A percentile compares a stretch with the other conserved stretches of the same genome.
Evolutionary conservation across 2,329 filamentous ascomycete species (phyloP).

Genomic region (Aspergillus sp.): DNA sequence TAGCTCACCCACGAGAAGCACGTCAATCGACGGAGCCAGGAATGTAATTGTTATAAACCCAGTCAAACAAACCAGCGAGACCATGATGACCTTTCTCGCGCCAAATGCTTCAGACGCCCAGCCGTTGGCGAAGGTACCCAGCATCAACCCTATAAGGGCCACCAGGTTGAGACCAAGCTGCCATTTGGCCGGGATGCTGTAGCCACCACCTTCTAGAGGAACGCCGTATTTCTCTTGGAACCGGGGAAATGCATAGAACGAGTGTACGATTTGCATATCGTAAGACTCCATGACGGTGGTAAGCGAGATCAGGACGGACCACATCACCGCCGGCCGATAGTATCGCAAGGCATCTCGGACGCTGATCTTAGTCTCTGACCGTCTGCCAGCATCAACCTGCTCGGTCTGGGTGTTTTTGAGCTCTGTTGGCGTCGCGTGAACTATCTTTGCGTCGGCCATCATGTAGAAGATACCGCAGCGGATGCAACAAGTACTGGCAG

Average conservation of each 20-base stretch:
- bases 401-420: not conserved
- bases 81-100: conserved; percentile 30
- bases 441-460: not conserved
- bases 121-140: conserved; percentile 30
- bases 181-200: conserved; percentile 31
- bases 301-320: conserved; percentile 36
- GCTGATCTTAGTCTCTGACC: conserved; percentile 33
- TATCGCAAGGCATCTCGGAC: conserved; percentile 28
- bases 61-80: conserved; percentile 40
- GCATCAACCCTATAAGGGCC: conserved; percentile 21
- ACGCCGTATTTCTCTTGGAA: conserved; percentile 33
- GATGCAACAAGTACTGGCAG: too few species aligned
- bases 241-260: conserved; percentile 31
- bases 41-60: conserved; percentile 49
- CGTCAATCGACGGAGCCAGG: conserved; percentile 44
- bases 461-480: not conserved
- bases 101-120: conserved; percentile 29
- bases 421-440: not conserved
- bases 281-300: conserved; percentile 41
- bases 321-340: conserved; percentile 36
- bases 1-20: conserved; percentile 44
- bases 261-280: conserved; percentile 27
- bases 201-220: conserved; percentile 20
- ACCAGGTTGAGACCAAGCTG: conserved; percentile 30
- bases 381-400: not conserved